A percentile compares a stretch with the other conserved stretches of the same genome.
Conservation (phyloP, 768 basidiomycete genomes). For the Coprinopsis sp. region DNA sequence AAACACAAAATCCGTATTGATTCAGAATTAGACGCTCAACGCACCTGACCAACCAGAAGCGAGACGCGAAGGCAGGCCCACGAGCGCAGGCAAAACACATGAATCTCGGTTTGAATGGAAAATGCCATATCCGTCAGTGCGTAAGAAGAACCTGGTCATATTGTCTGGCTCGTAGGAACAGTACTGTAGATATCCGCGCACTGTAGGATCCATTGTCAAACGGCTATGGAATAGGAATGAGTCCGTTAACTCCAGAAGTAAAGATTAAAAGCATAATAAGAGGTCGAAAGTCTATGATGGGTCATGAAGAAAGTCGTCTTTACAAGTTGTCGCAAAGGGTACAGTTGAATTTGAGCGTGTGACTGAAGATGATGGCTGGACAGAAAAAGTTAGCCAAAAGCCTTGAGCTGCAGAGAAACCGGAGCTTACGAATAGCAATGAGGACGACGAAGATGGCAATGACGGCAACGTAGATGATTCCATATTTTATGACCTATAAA, state of each 20-base stretch:
- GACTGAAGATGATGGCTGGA: slow-evolving; percentile 59
- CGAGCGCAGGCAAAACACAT: no score
- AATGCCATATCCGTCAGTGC: slow-evolving; percentile 3
- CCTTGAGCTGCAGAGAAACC: slow-evolving; percentile 7
- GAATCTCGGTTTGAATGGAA: no score
- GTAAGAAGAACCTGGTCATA: slow-evolving; percentile 29
- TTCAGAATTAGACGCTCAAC: no score
- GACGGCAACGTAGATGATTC: slow-evolving; percentile 66
- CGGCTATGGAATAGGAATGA: slow-evolving; percentile 21
- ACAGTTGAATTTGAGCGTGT: slow-evolving; percentile 56
- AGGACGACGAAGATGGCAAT: slow-evolving; percentile 70
- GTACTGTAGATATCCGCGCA: slow-evolving; percentile 43
- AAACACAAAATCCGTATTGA: no score
- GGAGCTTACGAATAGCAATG: slow-evolving; percentile 68
- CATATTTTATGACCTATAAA: slow-evolving; percentile 76
- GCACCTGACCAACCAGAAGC: no score
- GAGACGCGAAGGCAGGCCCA: no score
- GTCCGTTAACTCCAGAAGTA: slow-evolving; percentile 3
- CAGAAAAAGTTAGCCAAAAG: slow-evolving; percentile 8
- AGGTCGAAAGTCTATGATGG: slow-evolving; percentile 23
- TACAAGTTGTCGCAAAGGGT: slow-evolving; percentile 64
- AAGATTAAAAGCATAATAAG: slow-evolving; percentile 27
- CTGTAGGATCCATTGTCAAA: slow-evolving; percentile 31
- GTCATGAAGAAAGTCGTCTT: slow-evolving; percentile 30
- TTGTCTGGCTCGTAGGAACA: slow-evolving; percentile 39